Evolutionary conservation across 2,329 filamentous ascomycete species (phyloP).

Genomic region (Hymenoscyphus linearis): DNA sequence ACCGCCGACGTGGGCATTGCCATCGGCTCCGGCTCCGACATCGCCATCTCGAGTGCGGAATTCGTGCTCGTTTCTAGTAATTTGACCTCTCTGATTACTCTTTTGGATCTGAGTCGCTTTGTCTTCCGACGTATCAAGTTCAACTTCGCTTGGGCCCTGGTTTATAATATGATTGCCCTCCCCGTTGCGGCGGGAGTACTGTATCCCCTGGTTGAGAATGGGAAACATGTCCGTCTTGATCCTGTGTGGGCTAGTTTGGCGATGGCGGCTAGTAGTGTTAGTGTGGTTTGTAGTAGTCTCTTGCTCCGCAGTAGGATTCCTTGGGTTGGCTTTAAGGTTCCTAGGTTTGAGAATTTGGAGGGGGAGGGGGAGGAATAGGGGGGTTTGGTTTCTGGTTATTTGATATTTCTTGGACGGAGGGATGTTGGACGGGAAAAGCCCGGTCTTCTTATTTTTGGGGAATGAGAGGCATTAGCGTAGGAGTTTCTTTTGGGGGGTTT

Average conservation of each 20-base stretch:
- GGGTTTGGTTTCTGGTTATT: too few species aligned
- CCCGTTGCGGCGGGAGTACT: constrained; percentile 62
- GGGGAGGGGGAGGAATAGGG: not conserved
- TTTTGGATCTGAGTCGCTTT: constrained; percentile 52
- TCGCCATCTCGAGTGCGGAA: constrained; percentile 74
- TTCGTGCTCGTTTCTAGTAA: constrained; percentile 70
- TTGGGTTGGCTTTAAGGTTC: constrained; percentile 33
- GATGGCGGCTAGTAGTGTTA: constrained; percentile 89
- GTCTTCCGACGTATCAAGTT: constrained; percentile 62
- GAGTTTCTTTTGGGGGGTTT: too few species aligned
- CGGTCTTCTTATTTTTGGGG: too few species aligned
- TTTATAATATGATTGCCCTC: constrained; percentile 61
- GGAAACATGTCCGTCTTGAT: constrained; percentile 58
- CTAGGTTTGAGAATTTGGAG: not conserved
- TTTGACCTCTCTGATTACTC: constrained; percentile 52
- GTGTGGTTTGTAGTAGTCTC: constrained; percentile 79
- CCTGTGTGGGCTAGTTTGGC: constrained; percentile 85
- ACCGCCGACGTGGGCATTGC: constrained; percentile 80
- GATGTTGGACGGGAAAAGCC: too few species aligned
- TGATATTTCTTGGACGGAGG: too few species aligned
- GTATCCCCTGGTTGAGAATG: constrained; percentile 49
- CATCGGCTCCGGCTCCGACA: constrained; percentile 74
- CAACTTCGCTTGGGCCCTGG: constrained; percentile 63
- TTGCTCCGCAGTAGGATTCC: constrained; percentile 47
- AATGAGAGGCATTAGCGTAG: too few species aligned